phyloP scores from a whole-genome alignment of 108 stramenopile genomes.

The Schizochytrium sp. region DNA sequence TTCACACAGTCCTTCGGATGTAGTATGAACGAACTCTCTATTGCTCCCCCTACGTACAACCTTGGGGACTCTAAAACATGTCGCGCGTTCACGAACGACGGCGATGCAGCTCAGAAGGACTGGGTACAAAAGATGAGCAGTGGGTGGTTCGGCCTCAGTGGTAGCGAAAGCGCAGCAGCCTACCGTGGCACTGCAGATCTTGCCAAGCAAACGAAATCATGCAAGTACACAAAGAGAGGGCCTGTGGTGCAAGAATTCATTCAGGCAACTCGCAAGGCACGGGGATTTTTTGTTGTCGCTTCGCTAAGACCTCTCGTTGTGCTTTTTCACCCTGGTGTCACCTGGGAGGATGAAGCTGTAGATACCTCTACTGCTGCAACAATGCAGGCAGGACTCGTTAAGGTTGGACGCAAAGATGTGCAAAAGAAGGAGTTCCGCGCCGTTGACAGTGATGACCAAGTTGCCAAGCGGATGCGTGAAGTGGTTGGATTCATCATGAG shows the following conservation, averaged over 20 bases:
- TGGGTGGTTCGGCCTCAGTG: neutral
- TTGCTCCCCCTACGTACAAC: neutral
- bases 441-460: neutral
- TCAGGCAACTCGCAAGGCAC: neutral
- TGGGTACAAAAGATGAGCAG: constrained; percentile 11
- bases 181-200: constrained; percentile 23
- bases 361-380: neutral
- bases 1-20: neutral
- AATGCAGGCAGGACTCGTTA: neutral
- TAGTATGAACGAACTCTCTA: neutral
- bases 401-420: neutral
- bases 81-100: neutral
- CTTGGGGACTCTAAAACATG: neutral
- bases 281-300: constrained; percentile 16
- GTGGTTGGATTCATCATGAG: neutral
- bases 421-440: neutral
- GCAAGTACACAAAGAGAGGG: constrained; percentile 25
- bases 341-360: neutral
- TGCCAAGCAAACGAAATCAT: neutral
- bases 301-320: constrained; percentile 19
- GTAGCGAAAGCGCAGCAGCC: neutral
- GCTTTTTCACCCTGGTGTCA: constrained; percentile 25
- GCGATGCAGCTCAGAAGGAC: neutral
- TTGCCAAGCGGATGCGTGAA: neutral
- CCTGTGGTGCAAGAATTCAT: constrained; percentile 8